A percentile compares a stretch with the other conserved stretches of the same genome.
Evolutionary conservation across 2,329 filamentous ascomycete genomes (phyloP).

Genomic region (Talaromyces sp.): DNA sequence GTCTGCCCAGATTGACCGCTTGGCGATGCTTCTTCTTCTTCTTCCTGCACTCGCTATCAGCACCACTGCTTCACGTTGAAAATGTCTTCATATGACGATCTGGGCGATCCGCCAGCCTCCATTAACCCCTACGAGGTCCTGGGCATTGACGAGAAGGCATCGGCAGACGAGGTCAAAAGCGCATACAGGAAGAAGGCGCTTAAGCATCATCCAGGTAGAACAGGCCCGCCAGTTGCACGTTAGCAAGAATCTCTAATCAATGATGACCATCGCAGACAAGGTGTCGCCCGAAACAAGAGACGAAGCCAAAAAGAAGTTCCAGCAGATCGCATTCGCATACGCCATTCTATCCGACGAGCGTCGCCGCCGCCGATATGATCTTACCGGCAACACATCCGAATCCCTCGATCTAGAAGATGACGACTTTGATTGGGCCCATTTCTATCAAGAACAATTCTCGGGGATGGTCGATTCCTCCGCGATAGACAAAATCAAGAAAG

Average conservation of each 20-base stretch:
- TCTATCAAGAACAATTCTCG: conserved; percentile 78
- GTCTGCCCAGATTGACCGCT: not conserved
- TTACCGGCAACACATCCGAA: conserved; percentile 83
- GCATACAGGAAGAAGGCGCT: conserved; percentile 90
- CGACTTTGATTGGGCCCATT: conserved; percentile 85
- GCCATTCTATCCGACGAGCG: conserved; percentile 79
- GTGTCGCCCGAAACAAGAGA: conserved; percentile 61
- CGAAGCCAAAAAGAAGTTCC: conserved; percentile 73
- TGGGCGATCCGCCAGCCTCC: conserved; percentile 59
- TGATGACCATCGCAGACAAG: conserved; percentile 57
- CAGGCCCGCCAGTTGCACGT: not conserved
- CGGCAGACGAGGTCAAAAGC: conserved; percentile 72
- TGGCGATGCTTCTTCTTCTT: not conserved
- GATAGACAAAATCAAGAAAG: conserved; percentile 67
- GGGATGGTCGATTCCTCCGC: conserved; percentile 67
- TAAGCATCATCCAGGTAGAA: conserved; percentile 72
- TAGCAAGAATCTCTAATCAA: not conserved
- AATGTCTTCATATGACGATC: conserved; percentile 41
- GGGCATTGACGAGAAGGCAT: conserved; percentile 63
- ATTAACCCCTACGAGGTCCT: conserved; percentile 76
- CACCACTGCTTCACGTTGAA: not conserved
- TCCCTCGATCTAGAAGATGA: conserved; percentile 62
- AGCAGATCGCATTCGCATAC: conserved; percentile 88
- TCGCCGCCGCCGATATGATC: conserved; percentile 80
- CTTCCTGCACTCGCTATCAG: not conserved